Base-by-base conservation (phyloP, 805 yeast genomes). In the Candida tibetensis region DNA sequence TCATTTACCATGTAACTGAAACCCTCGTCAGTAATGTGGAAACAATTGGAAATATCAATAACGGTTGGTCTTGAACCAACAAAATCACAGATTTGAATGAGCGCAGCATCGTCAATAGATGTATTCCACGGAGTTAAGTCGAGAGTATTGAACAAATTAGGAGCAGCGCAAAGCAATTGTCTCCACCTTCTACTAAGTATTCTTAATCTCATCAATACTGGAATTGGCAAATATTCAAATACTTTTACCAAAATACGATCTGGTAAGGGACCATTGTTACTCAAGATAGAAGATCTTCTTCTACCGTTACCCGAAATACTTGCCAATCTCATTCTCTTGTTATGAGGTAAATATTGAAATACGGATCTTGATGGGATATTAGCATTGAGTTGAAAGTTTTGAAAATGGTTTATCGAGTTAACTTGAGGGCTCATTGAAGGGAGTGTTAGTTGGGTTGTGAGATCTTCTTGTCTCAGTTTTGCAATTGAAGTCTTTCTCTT, bases 11-110 rank as follows among this genome's bases (percentile, higher is more conserved):
- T 66, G 51, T 79, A 79, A 31, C 80, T 73, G 56, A 85, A 85
- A 0, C 90, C 88, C 44, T 74, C 81, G 55, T 84, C 90, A 0
- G 90, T 82, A 5, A 85, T 68, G 55, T 85, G 90, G 63, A 79
- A 84, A 53, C 93, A 85, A 54, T 80, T 80, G 16, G 88, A 79
- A 13, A 85, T 71, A 49, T 83, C 75, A 31, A 85, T 77, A 12
- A 55, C 41, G 42, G 65, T 64, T 0, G 89, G 90, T 38, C 89
- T 64, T 3, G 84, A 68, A 1, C 88, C 88, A 12, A 79, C 89
- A 57, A 85, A 81, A 47, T 80, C 77, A 0, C 84, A 77, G 39
- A 85, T 81, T 30, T 73, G 65, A 9, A 71, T 68, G 36, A 84
- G 60, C 1, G 78, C 74, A 5, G 66, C 52, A 57, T 85, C 90